Percentiles rank a stretch among this genome's conserved stretches.
Conservation (phyloP, 768 basidiomycete species). For the Mycena chlorophos region DNA sequence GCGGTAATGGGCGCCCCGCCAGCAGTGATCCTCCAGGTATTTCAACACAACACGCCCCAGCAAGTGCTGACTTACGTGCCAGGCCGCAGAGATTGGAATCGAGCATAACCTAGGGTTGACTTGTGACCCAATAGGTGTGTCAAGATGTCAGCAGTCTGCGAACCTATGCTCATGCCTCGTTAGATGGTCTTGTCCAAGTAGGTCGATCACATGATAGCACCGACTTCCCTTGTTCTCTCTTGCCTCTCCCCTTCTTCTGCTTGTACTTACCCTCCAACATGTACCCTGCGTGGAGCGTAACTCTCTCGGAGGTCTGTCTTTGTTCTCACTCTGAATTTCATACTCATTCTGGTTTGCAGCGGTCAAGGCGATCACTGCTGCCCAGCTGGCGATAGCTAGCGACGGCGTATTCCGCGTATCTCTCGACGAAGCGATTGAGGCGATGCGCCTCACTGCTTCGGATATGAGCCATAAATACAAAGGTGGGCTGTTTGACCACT, state of each 20-base stretch:
- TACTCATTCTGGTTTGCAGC: constrained; percentile 43
- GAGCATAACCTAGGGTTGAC: constrained; percentile 88
- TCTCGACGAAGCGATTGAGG: constrained; percentile 93
- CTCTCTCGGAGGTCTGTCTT: constrained; percentile 69
- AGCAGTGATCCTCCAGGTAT: constrained; percentile 7
- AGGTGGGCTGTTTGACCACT: constrained; percentile 6
- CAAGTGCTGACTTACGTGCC: constrained; percentile 79
- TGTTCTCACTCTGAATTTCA: not conserved
- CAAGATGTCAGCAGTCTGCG: too few relatives aligned
- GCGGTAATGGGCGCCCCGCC: constrained; percentile 86
- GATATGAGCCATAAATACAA: constrained; percentile 95
- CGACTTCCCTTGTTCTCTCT: not conserved
- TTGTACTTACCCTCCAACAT: constrained; percentile 59
- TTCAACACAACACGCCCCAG: constrained; percentile 46
- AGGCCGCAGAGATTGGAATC: constrained; percentile 92
- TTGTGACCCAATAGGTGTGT: constrained; percentile 74
- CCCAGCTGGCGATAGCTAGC: constrained; percentile 92
- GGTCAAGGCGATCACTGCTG: constrained; percentile 91
- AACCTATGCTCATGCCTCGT: not conserved
- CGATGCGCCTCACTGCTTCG: constrained; percentile 89
- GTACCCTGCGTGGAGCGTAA: constrained; percentile 95
- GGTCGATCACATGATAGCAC: not conserved
- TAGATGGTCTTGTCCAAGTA: not conserved
- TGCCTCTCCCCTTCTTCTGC: not conserved
- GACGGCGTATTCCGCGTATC: constrained; percentile 85